Percentiles rank a stretch among this genome's conserved stretches.
Conservation (phyloP, 441 rosid species). For the Sinapis alba region DNA sequence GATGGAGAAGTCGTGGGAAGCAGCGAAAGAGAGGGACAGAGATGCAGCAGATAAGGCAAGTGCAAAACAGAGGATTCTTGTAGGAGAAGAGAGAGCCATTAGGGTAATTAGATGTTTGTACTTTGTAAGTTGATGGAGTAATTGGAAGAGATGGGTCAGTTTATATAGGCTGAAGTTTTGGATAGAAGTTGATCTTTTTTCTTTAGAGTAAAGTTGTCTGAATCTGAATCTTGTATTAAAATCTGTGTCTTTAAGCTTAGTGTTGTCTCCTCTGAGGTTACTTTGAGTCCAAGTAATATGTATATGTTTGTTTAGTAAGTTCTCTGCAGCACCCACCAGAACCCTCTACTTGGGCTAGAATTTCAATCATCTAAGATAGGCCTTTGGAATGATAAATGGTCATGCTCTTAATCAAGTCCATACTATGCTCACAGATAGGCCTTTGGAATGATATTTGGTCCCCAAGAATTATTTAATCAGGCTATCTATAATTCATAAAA, state of each 20-base stretch:
- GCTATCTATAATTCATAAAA: background rate
- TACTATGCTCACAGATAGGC: background rate
- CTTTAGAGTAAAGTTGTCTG: conserved; percentile 54
- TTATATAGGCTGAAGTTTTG: conserved; percentile 43
- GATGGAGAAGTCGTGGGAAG: conserved; percentile 61
- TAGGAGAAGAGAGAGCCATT: conserved; percentile 48
- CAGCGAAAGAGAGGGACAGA: conserved; percentile 37
- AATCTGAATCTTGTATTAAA: conserved; percentile 23
- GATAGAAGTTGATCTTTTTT: conserved; percentile 30
- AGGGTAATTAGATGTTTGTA: background rate
- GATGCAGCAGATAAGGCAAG: conserved; percentile 40
- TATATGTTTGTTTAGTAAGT: conserved; percentile 10
- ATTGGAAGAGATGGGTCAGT: conserved; percentile 5
- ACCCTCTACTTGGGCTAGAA: background rate
- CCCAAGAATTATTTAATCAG: background rate
- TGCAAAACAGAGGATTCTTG: conserved; percentile 39
- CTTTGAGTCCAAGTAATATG: conserved; percentile 39
- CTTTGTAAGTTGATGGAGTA: conserved; percentile 9
- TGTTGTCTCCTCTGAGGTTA: conserved; percentile 32
- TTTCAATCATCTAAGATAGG: background rate
- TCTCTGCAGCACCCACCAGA: background rate
- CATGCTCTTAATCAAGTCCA: background rate
- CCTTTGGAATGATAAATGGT: background rate
- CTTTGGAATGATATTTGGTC: background rate
- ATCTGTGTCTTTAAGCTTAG: conserved; percentile 63